Conservation (phyloP, 352 stramenopile species). For the Phytophthora ramorum region DNA sequence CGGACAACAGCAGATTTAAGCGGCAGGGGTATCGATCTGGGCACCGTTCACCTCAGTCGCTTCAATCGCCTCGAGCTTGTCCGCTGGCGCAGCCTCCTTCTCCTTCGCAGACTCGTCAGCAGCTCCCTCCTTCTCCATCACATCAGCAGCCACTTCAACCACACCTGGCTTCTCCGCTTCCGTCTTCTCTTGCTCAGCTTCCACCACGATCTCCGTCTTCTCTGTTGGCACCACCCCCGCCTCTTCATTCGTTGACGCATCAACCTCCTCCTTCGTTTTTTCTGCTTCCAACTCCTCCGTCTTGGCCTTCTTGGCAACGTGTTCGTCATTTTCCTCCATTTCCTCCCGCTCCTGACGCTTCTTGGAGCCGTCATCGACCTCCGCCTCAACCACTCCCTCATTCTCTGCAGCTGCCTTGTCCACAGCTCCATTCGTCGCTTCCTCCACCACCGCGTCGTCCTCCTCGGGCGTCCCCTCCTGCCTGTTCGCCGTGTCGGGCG, state of each 20-base stretch:
- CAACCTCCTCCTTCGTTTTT: not conserved
- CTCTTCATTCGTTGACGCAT: not conserved
- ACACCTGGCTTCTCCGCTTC: not conserved
- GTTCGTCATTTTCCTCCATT: slow-evolving; percentile 25
- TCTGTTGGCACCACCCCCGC: not conserved
- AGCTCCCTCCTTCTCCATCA: not conserved
- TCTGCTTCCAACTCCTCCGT: slow-evolving; percentile 15
- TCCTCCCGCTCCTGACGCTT: slow-evolving; percentile 47
- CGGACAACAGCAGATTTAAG: slow-evolving; percentile 11
- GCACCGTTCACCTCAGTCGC: slow-evolving; percentile 1
- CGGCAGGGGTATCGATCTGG: slow-evolving; percentile 13
- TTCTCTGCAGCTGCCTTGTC: slow-evolving; percentile 3
- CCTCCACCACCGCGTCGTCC: not conserved
- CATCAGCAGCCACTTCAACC: not conserved
- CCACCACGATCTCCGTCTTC: not conserved
- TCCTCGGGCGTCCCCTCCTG: slow-evolving; percentile 21
- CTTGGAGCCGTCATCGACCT: slow-evolving; percentile 22
- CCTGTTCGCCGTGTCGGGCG: slow-evolving; percentile 9
- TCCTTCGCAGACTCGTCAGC: not conserved
- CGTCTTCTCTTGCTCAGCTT: not conserved
- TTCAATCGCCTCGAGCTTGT: slow-evolving; percentile 10
- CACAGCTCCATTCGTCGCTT: not conserved
- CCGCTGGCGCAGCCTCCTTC: not conserved
- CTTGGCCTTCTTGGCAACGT: slow-evolving; percentile 40
- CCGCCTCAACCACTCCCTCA: not conserved